Evolutionary conservation across 306 rosid species (phyloP), one percentile per base, ranked within the genome.

Genomic region (Cercis canadensis): DNA sequence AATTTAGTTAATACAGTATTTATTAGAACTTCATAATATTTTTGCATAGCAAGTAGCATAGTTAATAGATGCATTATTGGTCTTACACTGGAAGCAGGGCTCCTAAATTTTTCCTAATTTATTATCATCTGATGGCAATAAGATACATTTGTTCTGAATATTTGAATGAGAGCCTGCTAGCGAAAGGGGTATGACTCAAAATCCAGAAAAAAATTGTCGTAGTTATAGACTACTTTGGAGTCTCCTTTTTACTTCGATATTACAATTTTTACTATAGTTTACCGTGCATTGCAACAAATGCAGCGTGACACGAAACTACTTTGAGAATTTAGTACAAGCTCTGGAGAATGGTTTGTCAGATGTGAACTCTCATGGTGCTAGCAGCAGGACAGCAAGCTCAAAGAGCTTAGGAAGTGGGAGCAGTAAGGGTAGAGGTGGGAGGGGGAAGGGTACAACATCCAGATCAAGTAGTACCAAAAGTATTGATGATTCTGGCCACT

Each of bases 301-400:
- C 56, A 64, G 69, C 11, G 57, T 64, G 56, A 64, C 69, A 29
- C 14, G 29, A 15, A 31, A 39, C 29, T 64, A 24, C 31, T 46
- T 46, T 31, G 69, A 78, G 72, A 78, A 69, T 70, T 43, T 73
- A 68, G 80, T 82, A 2, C 54, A 24, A 17, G 83, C 86, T 29
- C 53, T 74, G 62, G 86, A 82, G 67, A 72, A 77, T 39, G 77
- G 77, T 24, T 64, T 78, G n/a, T 16, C 77, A 19, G 83, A 78
- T 63, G 83, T 77, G 67, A 65, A 29, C 47, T 45, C 37, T 64
- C 72, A 58, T 29, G 80, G 44, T 54, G 36, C 69, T 15, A n/a
- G 47, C 36, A 58, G 60, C 69, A 67, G 39, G 65, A 39, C 56
- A 32, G 12, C 67, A 8, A 58, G 69, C 62, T 46, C 69, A 7